Evolutionary conservation across 768 basidiomycete genomes (phyloP).

Genomic region (Suillus spraguei): DNA sequence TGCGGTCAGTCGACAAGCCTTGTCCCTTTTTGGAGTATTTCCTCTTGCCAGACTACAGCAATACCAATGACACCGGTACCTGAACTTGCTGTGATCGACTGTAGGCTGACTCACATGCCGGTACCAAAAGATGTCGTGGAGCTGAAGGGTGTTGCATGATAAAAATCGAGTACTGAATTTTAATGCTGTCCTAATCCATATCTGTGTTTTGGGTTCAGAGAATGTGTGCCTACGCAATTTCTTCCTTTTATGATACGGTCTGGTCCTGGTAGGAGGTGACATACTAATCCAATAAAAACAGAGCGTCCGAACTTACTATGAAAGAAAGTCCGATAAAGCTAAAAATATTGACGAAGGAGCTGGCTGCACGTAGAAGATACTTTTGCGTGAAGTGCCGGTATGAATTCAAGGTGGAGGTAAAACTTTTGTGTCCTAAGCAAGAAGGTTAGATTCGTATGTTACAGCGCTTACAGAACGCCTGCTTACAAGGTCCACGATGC

Average conservation of each 20-base stretch:
- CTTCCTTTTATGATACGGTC: background rate
- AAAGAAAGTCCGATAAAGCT: background rate
- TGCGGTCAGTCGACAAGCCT: too few relatives aligned
- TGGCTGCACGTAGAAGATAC: background rate
- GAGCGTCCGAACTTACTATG: background rate
- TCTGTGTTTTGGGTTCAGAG: background rate
- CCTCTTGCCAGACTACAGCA: background rate
- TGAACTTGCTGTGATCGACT: background rate
- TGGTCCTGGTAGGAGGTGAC: background rate
- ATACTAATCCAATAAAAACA: background rate
- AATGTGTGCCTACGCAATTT: background rate
- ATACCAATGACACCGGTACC: background rate
- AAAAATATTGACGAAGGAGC: background rate
- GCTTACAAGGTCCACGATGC: background rate
- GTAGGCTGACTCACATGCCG: too few relatives aligned
- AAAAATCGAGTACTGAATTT: background rate
- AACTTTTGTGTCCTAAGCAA: background rate
- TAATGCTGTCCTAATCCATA: background rate
- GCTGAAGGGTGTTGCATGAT: background rate
- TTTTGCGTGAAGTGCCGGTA: background rate
- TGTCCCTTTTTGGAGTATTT: too few relatives aligned
- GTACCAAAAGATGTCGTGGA: background rate
- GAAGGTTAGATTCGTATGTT: background rate
- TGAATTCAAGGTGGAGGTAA: background rate
- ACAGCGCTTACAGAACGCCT: background rate